Evolutionary conservation across 331 rosid genomes (phyloP), one percentile per base, ranked within the genome.

Genomic region (Rhamnella rubrinervis): DNA sequence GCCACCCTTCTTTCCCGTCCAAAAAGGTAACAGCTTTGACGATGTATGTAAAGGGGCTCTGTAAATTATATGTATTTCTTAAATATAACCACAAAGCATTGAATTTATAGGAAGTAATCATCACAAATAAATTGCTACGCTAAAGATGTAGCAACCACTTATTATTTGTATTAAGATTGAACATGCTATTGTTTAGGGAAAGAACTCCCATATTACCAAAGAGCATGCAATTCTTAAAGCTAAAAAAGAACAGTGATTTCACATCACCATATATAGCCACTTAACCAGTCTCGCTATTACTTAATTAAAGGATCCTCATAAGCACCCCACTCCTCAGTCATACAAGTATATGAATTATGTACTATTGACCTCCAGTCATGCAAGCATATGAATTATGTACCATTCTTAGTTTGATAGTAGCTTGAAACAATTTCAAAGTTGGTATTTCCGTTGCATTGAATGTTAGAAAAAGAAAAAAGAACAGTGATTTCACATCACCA

Each of bases 1-100:
- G 99, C 99, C 63, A 95, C 96, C 85, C 96, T 87, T 79, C 96
- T 85, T 80, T 95, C 96, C 81, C 99, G 89, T 80, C 99, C 99
- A 70, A 95, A 91, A 60, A 95, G 97, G 76, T 95, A 95, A 72
- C 91, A 91, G 74, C 96, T 95, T 87, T 95, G 96, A 51, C 96
- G 97, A 79, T 95, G 95, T 76, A 95, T 87, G 65, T 91, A 91
- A 59, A 91, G 87, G 68, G 99, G 99, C 73, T 95, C 99, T 91
- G 91, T 41, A 38, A 66, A 81, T 71, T 60, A 82, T 71, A 55
- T 44, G 52, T 20, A 69, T 58, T 62, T 73, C 20, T 74, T 61
- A 10, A 53, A 53, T 7, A 53, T 53, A 17, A 52, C 10, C 21
- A 67, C 58, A 83, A 79, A 19, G 50, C 7, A 66, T 46, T 18